phyloP scores from a whole-genome alignment of 2,329 filamentous ascomycete genomes.

The Septoria petroselini region DNA sequence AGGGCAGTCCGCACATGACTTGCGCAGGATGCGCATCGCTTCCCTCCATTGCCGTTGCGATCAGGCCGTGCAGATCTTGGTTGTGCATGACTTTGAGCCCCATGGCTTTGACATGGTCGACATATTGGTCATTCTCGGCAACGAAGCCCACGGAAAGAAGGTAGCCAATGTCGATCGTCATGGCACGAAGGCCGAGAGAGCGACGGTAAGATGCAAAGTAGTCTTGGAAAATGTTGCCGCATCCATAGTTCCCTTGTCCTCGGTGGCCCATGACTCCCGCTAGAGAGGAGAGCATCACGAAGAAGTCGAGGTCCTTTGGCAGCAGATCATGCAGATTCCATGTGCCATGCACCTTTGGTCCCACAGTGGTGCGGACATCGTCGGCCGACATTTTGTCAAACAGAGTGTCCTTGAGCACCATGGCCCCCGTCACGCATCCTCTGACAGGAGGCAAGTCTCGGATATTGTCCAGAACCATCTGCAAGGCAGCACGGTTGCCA shows the following conservation, averaged over 20 bases:
- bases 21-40: constrained; percentile 5
- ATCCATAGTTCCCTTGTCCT: constrained; percentile 42
- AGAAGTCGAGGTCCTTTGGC: constrained; percentile 32
- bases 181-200: constrained; percentile 26
- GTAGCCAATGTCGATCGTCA: constrained; percentile 34
- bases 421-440: constrained; percentile 44
- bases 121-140: constrained; percentile 16
- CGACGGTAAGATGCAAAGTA: constrained; percentile 31
- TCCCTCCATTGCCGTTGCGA: constrained; percentile 15
- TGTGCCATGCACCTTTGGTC: constrained; percentile 33
- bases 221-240: constrained; percentile 43
- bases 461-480: constrained; percentile 24
- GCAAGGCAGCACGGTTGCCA: constrained; percentile 13
- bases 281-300: constrained; percentile 32
- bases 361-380: constrained; percentile 9
- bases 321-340: constrained; percentile 31
- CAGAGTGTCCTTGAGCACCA: constrained; percentile 31
- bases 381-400: constrained; percentile 31
- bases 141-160: constrained; percentile 35
- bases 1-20: constrained; percentile 11
- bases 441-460: constrained; percentile 36
- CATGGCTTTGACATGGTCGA: constrained; percentile 16
- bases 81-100: constrained; percentile 19
- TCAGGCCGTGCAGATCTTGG: constrained; percentile 12
- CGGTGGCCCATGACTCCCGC: constrained; percentile 27